Evolutionary conservation across 176 grass and related monocot species (phyloP).

Genomic region (Urochloa ruziziensis): DNA sequence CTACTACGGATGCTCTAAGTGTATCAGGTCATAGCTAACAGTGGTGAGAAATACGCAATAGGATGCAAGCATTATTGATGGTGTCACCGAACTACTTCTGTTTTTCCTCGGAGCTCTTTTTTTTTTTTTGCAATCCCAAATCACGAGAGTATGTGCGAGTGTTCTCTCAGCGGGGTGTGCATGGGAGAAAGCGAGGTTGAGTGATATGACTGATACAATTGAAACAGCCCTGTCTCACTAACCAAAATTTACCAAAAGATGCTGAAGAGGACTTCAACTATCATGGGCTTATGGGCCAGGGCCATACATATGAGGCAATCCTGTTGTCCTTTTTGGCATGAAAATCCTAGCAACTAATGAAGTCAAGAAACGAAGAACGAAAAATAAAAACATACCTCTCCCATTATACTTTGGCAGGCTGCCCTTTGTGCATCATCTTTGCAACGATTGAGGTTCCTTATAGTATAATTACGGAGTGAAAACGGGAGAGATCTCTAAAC

Average conservation of each 20-base stretch:
- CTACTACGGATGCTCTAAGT: too few relatives aligned
- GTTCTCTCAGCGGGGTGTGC: not conserved
- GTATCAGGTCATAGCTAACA: not conserved
- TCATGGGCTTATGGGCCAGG: not conserved
- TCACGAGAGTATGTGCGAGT: not conserved
- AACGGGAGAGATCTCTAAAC: constrained; percentile 70
- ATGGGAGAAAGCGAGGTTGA: not conserved
- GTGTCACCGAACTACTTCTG: not conserved
- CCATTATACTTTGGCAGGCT: constrained; percentile 59
- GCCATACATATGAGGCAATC: not conserved
- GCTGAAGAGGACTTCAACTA: not conserved
- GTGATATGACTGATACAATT: not conserved
- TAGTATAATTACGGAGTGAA: constrained; percentile 69
- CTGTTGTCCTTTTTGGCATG: not conserved
- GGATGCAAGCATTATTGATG: not conserved
- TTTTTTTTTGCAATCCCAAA: not conserved
- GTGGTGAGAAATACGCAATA: not conserved
- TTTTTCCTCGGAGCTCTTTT: not conserved
- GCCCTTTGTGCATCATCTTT: constrained; percentile 69
- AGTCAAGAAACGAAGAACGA: not conserved
- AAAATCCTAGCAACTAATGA: constrained; percentile 15
- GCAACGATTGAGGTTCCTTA: constrained; percentile 71
- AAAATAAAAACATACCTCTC: constrained; percentile 47
- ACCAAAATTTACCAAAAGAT: constrained; percentile 20
- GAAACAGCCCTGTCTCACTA: constrained; percentile 8